Conservation (phyloP, 768 basidiomycete genomes). For the Tulasnella sp. region DNA sequence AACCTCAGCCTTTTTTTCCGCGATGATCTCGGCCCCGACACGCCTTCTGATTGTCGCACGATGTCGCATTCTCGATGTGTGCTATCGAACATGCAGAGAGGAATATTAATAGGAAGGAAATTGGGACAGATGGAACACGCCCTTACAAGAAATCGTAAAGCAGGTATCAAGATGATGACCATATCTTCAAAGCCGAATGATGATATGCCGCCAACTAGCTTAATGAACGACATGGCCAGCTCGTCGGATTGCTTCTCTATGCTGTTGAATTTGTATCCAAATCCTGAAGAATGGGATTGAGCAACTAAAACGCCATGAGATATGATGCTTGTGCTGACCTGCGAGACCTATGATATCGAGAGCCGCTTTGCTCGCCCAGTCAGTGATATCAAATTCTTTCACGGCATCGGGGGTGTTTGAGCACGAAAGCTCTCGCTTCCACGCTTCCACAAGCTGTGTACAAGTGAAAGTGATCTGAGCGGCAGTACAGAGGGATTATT, state of each 20-base stretch:
- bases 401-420: background rate
- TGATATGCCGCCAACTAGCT: slow-evolving; percentile 19
- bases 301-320: too few relatives aligned
- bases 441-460: slow-evolving; percentile 1
- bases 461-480: too few relatives aligned
- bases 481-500: too few relatives aligned
- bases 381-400: background rate
- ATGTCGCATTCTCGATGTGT: too few relatives aligned
- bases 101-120: background rate
- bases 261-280: slow-evolving; percentile 29
- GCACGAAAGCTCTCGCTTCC: background rate
- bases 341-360: slow-evolving; percentile 24
- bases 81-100: background rate
- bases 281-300: slow-evolving; percentile 11
- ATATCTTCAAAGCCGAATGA: background rate
- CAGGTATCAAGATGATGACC: background rate
- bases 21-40: slow-evolving; percentile 41
- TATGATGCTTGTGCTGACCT: slow-evolving; percentile 8
- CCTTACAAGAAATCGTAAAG: background rate
- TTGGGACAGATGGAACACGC: too few relatives aligned
- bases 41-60: slow-evolving; percentile 33
- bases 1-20: slow-evolving; percentile 40
- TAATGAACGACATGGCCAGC: slow-evolving; percentile 25
- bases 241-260: slow-evolving; percentile 26
- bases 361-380: slow-evolving; percentile 15